Evolutionary conservation across 208 protist genomes (phyloP).

Genomic region (Balamuthia mandrillaris): DNA sequence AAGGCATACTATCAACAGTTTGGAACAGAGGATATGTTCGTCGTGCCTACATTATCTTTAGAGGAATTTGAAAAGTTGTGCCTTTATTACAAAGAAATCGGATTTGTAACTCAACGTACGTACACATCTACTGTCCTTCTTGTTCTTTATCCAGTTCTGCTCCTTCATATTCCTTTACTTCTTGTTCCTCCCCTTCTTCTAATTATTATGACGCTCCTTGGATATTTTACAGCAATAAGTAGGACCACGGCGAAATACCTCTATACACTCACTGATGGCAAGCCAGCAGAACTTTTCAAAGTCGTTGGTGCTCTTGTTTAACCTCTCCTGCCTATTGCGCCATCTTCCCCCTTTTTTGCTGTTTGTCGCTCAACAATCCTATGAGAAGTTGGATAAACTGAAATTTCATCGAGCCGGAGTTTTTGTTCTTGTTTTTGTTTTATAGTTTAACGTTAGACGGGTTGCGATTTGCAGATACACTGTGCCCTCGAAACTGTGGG

Average conservation of each 20-base stretch:
- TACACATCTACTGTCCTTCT: not conserved
- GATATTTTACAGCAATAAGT: not conserved
- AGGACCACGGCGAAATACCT: conserved; percentile 17
- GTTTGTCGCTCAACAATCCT: too few species aligned
- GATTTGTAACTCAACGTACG: not conserved
- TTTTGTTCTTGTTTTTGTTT: too few species aligned
- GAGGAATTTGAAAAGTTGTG: not conserved
- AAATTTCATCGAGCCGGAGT: too few species aligned
- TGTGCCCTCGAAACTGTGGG: too few species aligned
- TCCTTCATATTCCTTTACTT: not conserved
- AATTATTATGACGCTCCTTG: too few species aligned
- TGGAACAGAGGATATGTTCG: not conserved
- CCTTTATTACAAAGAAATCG: not conserved
- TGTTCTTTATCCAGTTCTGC: not conserved
- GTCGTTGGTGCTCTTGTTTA: too few species aligned
- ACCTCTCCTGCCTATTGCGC: too few species aligned
- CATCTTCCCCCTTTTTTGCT: too few species aligned
- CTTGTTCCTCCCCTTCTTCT: not conserved
- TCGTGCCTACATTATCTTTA: not conserved
- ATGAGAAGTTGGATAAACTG: too few species aligned
- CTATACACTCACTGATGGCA: not conserved
- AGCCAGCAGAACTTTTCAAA: not conserved
- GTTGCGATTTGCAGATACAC: too few species aligned
- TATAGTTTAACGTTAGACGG: too few species aligned
- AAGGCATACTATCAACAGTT: not conserved